These are phyloP conservation scores for Malus sylvestris DNA, from an alignment of 306 rosid species.

Conservation along the genomic window DNA sequence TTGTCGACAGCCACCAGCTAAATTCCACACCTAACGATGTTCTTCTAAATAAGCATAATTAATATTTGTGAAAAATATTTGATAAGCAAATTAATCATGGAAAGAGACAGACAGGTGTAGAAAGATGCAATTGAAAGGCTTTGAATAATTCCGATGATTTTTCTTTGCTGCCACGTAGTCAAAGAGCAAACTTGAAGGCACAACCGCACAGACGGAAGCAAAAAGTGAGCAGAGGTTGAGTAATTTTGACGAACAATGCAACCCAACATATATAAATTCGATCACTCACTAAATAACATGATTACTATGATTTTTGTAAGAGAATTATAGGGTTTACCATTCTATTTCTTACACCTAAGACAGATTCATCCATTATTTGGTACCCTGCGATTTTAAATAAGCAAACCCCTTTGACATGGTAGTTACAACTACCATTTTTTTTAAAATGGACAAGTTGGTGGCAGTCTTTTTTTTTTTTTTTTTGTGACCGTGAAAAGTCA, in stretches of 20 bases:
- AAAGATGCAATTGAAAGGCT: neutral
- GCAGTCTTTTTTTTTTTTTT: no score
- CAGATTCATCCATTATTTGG: no score
- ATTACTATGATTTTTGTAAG: no score
- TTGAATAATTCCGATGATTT: neutral
- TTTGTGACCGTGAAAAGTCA: no score
- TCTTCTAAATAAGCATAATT: neutral
- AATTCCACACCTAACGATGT: conserved; percentile 16
- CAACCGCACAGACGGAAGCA: neutral
- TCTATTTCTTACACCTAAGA: no score
- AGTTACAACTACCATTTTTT: no score
- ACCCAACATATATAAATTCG: neutral
- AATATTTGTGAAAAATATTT: neutral
- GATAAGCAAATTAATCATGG: neutral
- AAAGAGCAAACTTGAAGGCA: neutral
- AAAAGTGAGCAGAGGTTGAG: neutral
- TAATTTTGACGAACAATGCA: conserved; percentile 1
- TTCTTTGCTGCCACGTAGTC: neutral
- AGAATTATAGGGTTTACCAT: no score
- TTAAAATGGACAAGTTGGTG: no score
- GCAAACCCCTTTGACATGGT: no score
- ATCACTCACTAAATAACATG: neutral
- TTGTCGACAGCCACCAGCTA: neutral
- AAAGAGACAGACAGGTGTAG: neutral
- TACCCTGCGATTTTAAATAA: no score